Percentiles rank a stretch among this genome's conserved stretches.
Conservation (phyloP, 345 rosid species). For the Aquilaria sinensis region DNA sequence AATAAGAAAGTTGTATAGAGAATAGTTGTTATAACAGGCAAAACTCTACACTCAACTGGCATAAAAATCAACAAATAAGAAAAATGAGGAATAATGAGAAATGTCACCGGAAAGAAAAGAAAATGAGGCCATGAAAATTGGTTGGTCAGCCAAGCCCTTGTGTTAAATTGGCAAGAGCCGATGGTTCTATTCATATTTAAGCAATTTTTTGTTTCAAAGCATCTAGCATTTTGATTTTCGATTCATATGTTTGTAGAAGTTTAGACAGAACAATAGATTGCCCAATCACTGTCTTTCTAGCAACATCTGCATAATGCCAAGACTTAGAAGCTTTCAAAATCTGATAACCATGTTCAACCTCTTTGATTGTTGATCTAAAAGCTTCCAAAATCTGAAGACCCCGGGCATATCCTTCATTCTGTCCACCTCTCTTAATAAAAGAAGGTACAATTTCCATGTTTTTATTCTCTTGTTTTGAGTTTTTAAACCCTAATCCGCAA, state of each 20-base stretch:
- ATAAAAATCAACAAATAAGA: neutral
- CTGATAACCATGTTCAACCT: constrained; percentile 47
- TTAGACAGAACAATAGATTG: constrained; percentile 34
- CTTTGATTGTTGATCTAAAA: constrained; percentile 29
- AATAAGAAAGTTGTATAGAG: neutral
- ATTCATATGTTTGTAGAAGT: constrained; percentile 53
- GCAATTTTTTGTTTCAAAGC: constrained; percentile 51
- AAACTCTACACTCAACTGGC: neutral
- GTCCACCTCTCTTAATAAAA: constrained; percentile 32
- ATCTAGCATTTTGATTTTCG: constrained; percentile 49
- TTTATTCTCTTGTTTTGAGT: constrained; percentile 9
- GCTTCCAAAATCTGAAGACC: constrained; percentile 50
- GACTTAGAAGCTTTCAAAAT: constrained; percentile 49
- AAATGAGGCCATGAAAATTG: neutral
- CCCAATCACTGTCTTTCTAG: constrained; percentile 45
- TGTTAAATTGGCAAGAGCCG: too few species aligned
- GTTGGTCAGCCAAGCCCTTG: too few species aligned
- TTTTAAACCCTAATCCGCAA: too few species aligned
- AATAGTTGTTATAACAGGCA: neutral
- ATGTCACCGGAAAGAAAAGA: neutral
- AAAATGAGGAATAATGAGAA: neutral
- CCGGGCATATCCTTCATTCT: constrained; percentile 58
- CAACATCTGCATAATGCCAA: constrained; percentile 55
- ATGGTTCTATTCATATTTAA: constrained; percentile 34
- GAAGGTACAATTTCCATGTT: constrained; percentile 41